These are phyloP conservation scores for Lepiota brunneoincarnata DNA, from an alignment of 768 basidiomycete genomes.

Conservation along the genomic window DNA sequence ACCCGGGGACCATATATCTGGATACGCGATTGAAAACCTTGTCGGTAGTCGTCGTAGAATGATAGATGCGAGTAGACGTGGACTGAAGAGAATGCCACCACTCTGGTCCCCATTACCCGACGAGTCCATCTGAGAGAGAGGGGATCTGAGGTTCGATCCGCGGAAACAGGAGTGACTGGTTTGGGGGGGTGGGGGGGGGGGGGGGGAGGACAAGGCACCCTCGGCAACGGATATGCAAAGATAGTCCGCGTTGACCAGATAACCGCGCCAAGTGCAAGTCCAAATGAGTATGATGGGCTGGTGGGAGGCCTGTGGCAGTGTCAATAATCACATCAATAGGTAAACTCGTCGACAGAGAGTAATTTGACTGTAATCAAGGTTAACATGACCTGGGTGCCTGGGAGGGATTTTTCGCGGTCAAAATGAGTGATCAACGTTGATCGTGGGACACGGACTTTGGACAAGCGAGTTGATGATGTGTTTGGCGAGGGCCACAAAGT, in stretches of 20 bases:
- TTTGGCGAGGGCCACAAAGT: constrained; percentile 11
- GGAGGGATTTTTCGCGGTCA: neutral
- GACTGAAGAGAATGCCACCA: neutral
- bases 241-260: neutral
- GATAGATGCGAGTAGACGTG: neutral
- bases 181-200: neutral
- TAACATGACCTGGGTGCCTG: neutral
- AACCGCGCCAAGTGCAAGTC: too few species aligned
- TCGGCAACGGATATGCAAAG: constrained; percentile 1
- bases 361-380: neutral
- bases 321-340: too few species aligned
- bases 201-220: neutral
- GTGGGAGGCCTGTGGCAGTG: too few species aligned
- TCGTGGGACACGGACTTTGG: constrained; percentile 7
- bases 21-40: neutral
- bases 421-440: constrained; percentile 2
- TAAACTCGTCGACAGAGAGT: too few species aligned
- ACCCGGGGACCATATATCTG: neutral
- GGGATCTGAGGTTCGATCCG: constrained; percentile 5
- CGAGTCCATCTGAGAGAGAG: neutral
- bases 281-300: too few species aligned
- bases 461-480: constrained; percentile 8
- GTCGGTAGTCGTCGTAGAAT: neutral
- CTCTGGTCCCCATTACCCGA: constrained; percentile 6
- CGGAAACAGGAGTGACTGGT: constrained; percentile 1